Evolutionary conservation across 495 filamentous ascomycete genomes (phyloP), one percentile per base, ranked within the genome.

Genomic region (Cladorrhinum samala): DNA sequence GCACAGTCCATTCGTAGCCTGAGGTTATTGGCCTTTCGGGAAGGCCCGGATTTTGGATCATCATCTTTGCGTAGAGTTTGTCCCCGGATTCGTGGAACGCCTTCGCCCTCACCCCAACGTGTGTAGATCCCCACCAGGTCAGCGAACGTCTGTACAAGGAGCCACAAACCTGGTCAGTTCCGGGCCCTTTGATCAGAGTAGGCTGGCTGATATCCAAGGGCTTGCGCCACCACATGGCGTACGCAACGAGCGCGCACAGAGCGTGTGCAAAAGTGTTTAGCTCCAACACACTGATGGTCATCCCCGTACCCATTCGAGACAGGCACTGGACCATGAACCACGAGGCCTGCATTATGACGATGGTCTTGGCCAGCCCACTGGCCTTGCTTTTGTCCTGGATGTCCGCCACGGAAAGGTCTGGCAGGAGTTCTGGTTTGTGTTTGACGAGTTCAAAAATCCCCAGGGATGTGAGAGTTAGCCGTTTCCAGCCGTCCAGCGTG

Each of bases 211-310:
- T 24, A 11, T 58, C 55, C 11, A 58, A 30, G 4, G 55, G 55
- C 50, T 58, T 58, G 25, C 46, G 5, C 55, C 55, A 58, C 55
- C 55, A 58, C 27, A 58, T 17, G 0, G 40, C 11, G 38, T 58
- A 58, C 3, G 40, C 25, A 2, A 49, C 13, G 18, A 53, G 23
- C n/a, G 50, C 33, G 30, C 55, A 58, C 2, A 50, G 7, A 6
- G 50, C 50, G 21, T 58, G 55, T 11, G 45, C 46, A 21, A 53
- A 53, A 8, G 55, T 58, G 49, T 43, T 58, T 18, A 58, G 49
- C 45, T 53, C 55, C 16, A 58, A 39, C 2, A 58, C 38, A 24
- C 47, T 49, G 37, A 53, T 30, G 6, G 50, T 20, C 8, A 53
- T 13, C 2, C 45, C 55, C 16, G 13, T 21, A 0, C 21, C 42